phyloP scores from a whole-genome alignment of 208 protist genomes.

The Spongospora subterranea region DNA sequence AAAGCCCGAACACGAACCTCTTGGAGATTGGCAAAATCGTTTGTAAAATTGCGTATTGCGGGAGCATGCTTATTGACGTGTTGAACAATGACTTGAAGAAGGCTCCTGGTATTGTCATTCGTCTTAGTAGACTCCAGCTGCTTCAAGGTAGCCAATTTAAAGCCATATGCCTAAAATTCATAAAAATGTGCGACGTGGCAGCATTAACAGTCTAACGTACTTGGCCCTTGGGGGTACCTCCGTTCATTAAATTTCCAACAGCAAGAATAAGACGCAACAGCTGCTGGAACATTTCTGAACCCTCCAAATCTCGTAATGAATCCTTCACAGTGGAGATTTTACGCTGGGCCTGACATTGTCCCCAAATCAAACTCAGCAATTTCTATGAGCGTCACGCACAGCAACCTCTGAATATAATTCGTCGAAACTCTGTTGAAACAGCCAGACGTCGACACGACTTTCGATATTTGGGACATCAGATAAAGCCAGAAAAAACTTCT shows the following conservation, averaged over 20 bases:
- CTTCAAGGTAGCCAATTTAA: constrained; percentile 4
- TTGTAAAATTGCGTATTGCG: constrained; percentile 1
- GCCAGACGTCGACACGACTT: constrained; percentile 32
- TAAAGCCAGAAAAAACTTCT: constrained; percentile 45
- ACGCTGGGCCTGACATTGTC: background rate
- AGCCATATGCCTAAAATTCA: constrained; percentile 10
- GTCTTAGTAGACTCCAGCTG: constrained; percentile 50
- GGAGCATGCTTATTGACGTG: constrained; percentile 54
- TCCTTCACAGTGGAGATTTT: constrained; percentile 2
- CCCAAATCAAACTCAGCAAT: background rate
- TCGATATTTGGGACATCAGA: constrained; percentile 49
- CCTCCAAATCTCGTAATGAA: background rate
- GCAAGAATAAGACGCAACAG: constrained; percentile 39
- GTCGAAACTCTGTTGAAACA: constrained; percentile 49
- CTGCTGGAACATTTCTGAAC: constrained; percentile 21
- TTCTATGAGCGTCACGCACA: background rate
- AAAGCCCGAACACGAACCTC: background rate
- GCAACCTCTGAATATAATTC: constrained; percentile 17
- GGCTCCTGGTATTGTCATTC: constrained; percentile 32
- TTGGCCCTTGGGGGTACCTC: constrained; percentile 19
- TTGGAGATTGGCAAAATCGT: background rate
- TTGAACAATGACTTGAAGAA: constrained; percentile 35
- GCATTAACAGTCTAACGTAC: background rate
- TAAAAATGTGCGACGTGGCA: background rate
- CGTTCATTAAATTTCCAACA: constrained; percentile 44